Conservation (phyloP, 2,329 filamentous ascomycete species). For the Exophiala viscosa region DNA sequence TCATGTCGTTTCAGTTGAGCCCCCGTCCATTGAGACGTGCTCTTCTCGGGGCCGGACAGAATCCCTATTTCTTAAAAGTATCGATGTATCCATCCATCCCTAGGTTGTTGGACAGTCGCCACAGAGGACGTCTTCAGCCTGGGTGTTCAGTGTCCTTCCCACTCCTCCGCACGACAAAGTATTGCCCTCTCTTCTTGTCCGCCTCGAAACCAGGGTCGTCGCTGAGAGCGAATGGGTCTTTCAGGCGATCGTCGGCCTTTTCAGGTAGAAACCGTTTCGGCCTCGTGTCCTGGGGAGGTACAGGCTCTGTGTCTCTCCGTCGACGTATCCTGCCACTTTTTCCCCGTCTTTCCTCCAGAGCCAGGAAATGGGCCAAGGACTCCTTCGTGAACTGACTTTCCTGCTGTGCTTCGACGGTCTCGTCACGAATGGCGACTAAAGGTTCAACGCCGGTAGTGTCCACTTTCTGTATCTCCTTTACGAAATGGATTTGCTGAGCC, state of each 20-base stretch:
- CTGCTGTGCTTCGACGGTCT: conserved; percentile 39
- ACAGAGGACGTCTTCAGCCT: not conserved
- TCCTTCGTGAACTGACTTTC: conserved; percentile 40
- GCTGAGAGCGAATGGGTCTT: conserved; percentile 67
- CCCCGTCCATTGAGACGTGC: too few relatives aligned
- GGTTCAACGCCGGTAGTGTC: conserved; percentile 71
- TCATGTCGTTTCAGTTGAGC: too few relatives aligned
- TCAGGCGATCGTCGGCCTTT: conserved; percentile 30
- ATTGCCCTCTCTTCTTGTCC: conserved; percentile 3
- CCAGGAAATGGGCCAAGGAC: conserved; percentile 36
- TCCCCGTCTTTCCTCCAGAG: conserved; percentile 41
- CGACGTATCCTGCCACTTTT: conserved; percentile 47
- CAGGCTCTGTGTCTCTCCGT: conserved; percentile 33
- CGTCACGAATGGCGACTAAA: conserved; percentile 75
- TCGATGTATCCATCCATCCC: not conserved
- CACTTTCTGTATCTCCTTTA: conserved; percentile 77
- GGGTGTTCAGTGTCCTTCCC: not conserved
- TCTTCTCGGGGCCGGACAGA: not conserved
- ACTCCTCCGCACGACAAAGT: conserved; percentile 2
- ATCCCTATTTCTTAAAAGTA: too few relatives aligned
- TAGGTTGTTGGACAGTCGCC: not conserved
- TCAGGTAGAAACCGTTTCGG: conserved; percentile 20
- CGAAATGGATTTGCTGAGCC: conserved; percentile 80
- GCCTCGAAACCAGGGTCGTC: conserved; percentile 38
- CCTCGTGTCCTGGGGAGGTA: not conserved